Conservation (phyloP, 2,329 filamentous ascomycete genomes). For the Colletotrichum graminicola region DNA sequence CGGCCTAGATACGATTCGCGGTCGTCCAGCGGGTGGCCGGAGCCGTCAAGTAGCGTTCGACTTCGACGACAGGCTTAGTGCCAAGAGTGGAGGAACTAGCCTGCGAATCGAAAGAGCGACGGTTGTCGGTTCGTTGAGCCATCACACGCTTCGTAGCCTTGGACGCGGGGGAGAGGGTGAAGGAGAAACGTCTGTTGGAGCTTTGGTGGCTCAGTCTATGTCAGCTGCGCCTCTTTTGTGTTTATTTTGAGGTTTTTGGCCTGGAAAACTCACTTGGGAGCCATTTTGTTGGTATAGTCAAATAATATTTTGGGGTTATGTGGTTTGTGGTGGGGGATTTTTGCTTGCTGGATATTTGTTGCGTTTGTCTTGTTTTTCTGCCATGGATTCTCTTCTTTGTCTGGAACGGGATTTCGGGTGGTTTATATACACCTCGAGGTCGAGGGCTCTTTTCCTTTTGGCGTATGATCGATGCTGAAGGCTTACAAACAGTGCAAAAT, state of each 20-base stretch:
- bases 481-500: too few relatives aligned
- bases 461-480: background rate
- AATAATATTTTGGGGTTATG: background rate
- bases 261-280: constrained; percentile 19
- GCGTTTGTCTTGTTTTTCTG: background rate
- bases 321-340: rapidly evolving
- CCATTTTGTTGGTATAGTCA: constrained; percentile 8
- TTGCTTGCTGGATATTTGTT: background rate
- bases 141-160: constrained; percentile 31
- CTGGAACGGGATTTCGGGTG: background rate
- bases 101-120: constrained; percentile 34
- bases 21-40: constrained; percentile 33
- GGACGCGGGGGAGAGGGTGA: constrained; percentile 29
- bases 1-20: constrained; percentile 18
- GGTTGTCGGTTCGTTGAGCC: constrained; percentile 14
- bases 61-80: constrained; percentile 27
- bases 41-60: constrained; percentile 29
- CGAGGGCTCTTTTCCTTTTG: too few relatives aligned
- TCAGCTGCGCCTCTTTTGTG: background rate
- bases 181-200: constrained; percentile 32
- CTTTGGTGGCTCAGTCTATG: background rate
- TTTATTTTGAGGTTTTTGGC: background rate
- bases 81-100: constrained; percentile 35
- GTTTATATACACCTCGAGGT: constrained; percentile 8
- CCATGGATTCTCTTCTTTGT: background rate